Evolutionary conservation across 345 rosid species (phyloP).

Genomic region (Sisymbrium irio): DNA sequence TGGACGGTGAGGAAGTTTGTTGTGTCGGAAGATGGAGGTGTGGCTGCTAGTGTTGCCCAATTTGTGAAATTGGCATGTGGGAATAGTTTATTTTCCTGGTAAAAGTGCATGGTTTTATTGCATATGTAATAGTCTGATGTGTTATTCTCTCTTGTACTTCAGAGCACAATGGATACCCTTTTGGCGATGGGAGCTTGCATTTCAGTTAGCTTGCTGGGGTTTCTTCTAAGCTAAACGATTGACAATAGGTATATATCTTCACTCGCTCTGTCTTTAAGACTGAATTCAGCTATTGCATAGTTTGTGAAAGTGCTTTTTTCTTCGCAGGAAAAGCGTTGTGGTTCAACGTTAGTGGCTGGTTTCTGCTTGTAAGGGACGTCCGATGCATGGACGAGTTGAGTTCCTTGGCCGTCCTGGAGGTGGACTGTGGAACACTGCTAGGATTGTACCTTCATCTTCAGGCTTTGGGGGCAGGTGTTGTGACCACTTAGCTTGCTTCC

Average conservation of each 20-base stretch:
- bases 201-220: slow-evolving; percentile 43
- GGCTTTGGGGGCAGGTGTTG: no score
- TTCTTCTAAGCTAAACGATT: slow-evolving; percentile 23
- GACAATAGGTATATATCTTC: background rate
- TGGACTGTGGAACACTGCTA: slow-evolving; percentile 49
- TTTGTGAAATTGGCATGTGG: slow-evolving; percentile 98
- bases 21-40: slow-evolving; percentile 72
- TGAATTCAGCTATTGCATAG: background rate
- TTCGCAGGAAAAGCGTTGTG: background rate
- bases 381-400: slow-evolving; percentile 53
- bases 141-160: slow-evolving; percentile 22
- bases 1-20: slow-evolving; percentile 92
- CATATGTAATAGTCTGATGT: background rate
- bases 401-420: slow-evolving; percentile 57
- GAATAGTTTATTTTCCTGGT: slow-evolving; percentile 88
- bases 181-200: slow-evolving; percentile 49
- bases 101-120: background rate
- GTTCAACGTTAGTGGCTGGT: slow-evolving; percentile 6
- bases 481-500: no score
- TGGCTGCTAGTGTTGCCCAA: slow-evolving; percentile 73
- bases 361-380: background rate
- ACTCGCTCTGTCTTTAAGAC: background rate
- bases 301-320: background rate
- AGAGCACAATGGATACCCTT: slow-evolving; percentile 73
- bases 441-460: slow-evolving; percentile 45